Evolutionary conservation across 1,284 basidiomycete genomes (phyloP).

Genomic region (Pseudozyma tsukubaensis): DNA sequence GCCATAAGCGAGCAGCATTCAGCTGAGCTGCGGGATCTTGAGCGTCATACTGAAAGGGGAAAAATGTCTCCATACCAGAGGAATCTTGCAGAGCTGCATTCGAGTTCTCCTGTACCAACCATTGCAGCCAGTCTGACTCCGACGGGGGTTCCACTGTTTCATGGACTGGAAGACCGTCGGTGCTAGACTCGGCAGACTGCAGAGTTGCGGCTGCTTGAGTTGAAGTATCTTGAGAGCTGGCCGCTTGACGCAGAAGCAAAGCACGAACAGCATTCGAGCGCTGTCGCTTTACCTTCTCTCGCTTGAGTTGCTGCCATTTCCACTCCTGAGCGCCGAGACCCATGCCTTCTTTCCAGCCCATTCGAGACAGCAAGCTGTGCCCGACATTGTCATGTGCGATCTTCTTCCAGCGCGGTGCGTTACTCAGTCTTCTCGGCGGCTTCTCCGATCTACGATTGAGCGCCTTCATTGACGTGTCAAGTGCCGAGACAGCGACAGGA

Average conservation of each 20-base stretch:
- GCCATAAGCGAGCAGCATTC: conserved; percentile 14
- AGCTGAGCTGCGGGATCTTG: conserved; percentile 1
- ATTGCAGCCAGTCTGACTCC: conserved; percentile 18
- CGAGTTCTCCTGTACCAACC: conserved; percentile 1
- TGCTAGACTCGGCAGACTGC: no score
- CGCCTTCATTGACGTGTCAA: conserved; percentile 7
- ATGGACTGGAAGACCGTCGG: no score
- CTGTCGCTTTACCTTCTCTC: conserved; percentile 17
- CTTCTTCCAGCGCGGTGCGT: conserved; percentile 33
- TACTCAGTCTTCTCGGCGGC: conserved; percentile 19
- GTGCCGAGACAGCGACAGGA: background rate
- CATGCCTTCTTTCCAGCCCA: conserved; percentile 53
- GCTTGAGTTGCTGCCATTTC: conserved; percentile 34
- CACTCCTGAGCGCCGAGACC: conserved; percentile 42
- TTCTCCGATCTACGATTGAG: conserved; percentile 6
- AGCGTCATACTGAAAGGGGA: conserved; percentile 11
- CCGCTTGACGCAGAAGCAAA: conserved; percentile 6
- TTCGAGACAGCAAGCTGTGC: conserved; percentile 35
- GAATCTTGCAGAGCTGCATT: background rate
- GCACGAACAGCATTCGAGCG: conserved; percentile 21
- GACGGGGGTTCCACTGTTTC: no score
- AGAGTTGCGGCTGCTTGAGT: no score
- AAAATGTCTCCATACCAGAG: background rate
- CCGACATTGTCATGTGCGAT: conserved; percentile 40
- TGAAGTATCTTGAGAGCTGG: background rate